phyloP scores from a whole-genome alignment of 225 moss, liverwort and hornwort genomes.

The Asterella californica region DNA sequence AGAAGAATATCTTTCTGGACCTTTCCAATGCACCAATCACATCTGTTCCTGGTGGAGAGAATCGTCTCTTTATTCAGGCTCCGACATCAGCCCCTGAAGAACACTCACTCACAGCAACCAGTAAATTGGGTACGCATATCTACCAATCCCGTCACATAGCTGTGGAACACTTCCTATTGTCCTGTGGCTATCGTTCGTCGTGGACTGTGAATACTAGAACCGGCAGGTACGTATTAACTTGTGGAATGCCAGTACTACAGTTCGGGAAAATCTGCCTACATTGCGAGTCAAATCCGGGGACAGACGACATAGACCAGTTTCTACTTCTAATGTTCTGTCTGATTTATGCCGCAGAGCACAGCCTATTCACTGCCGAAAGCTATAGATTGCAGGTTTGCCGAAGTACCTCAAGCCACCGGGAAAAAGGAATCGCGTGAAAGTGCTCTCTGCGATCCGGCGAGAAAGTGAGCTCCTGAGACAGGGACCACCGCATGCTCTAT shows the following conservation, averaged over 20 bases:
- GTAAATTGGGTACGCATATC: neutral
- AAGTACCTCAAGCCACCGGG: neutral
- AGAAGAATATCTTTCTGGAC: neutral
- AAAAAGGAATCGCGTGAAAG: neutral
- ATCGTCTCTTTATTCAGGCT: neutral
- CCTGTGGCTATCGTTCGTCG: neutral
- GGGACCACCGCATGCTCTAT: neutral
- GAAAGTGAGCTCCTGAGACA: neutral
- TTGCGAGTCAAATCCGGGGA: neutral
- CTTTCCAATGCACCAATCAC: neutral
- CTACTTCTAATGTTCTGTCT: neutral
- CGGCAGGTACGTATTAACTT: neutral
- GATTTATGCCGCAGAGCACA: neutral
- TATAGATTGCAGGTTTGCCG: neutral
- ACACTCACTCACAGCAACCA: neutral
- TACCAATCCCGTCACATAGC: neutral
- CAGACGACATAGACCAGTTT: neutral
- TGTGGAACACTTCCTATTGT: neutral
- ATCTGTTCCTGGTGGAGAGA: neutral
- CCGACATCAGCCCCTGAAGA: neutral
- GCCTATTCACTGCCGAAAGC: neutral
- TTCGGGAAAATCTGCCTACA: neutral
- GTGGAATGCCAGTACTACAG: neutral
- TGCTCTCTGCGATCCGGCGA: conserved; percentile 1
- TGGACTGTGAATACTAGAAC: neutral